Evolutionary conservation across 2,329 filamentous ascomycete species (phyloP), one percentile per base, ranked within the genome.

Genomic region (Epichloe festucae): DNA sequence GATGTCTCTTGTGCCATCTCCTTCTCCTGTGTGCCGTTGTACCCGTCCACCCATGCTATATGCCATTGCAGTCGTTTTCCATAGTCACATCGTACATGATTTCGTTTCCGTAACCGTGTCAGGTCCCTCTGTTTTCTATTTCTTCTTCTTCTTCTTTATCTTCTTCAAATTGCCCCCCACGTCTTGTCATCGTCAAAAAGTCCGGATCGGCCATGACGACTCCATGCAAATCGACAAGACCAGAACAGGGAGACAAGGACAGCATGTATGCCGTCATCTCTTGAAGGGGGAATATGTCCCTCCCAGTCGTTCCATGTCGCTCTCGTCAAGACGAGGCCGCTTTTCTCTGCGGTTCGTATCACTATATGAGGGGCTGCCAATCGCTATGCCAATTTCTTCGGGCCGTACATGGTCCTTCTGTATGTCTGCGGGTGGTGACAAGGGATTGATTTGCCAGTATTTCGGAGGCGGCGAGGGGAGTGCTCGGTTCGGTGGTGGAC

Each of bases 401-500:
- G 36, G 46, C 3, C 36, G 45, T 6, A 51, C 10, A 45, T 41
- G 12, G 31, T 49, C 46, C 35, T 35, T 44, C 5, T 31, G 7
- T 8, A 19, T 38, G 2, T 48, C 34, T 5, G 42, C 36, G 7
- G 50, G 38, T 12, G 52, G 42, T 11, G 45, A 46, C 31, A 54
- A 43, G n/a, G 54, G 49, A 31, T 49, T 51, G 2, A 19, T 14
- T 14, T 53, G 51, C 53, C 53, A 48, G 17, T 38, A 17, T 35
- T 48, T 48, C 17, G 45, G 23, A 6, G 66, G 65, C 5, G 64
- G 62, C 1, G 58, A 57, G 0, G 72, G 71, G 3, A 76, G 65
- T 3, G 70, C 70, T n/a, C 67, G 63, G 5, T 56, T 71, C 0
- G 74, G 74, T 0, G 73, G 73, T 0, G 75, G 73, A 0, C 73